These are phyloP conservation scores for Pleurotus tuoliensis DNA, from an alignment of 768 basidiomycete species.

Conservation along the genomic window DNA sequence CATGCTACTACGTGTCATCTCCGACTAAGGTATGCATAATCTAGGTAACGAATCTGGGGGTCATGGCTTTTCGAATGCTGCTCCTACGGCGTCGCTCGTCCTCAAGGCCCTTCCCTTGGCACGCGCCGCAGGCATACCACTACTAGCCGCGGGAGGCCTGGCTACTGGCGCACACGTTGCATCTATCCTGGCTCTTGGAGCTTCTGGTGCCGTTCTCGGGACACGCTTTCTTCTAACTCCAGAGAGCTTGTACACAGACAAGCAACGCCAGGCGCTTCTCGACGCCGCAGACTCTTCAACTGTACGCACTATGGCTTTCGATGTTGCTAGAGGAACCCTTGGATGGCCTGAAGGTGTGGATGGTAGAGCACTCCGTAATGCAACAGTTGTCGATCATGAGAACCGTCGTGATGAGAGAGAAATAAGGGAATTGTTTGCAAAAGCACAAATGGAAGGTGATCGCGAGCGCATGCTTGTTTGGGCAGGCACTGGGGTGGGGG, in stretches of 20 bases:
- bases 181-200: slow-evolving; percentile 61
- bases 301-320: slow-evolving; percentile 61
- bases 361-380: slow-evolving; percentile 57
- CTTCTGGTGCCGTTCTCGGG: slow-evolving; percentile 64
- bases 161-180: slow-evolving; percentile 62
- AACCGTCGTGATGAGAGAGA: slow-evolving; percentile 38
- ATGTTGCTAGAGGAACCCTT: slow-evolving; percentile 49
- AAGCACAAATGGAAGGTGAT: slow-evolving; percentile 43
- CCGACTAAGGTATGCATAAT: slow-evolving; percentile 4
- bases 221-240: slow-evolving; percentile 71
- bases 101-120: slow-evolving; percentile 47
- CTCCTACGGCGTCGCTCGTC: slow-evolving; percentile 59
- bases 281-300: slow-evolving; percentile 41
- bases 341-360: slow-evolving; percentile 62
- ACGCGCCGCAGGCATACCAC: slow-evolving; percentile 38
- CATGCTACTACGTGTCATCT: background rate
- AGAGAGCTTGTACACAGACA: slow-evolving; percentile 56
- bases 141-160: slow-evolving; percentile 77
- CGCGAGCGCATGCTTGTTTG: slow-evolving; percentile 54
- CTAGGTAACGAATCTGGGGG: slow-evolving; percentile 79
- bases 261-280: slow-evolving; percentile 51
- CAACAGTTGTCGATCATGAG: slow-evolving; percentile 55
- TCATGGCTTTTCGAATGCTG: slow-evolving; percentile 57
- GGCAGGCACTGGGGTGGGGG: slow-evolving; percentile 64
- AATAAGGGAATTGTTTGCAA: slow-evolving; percentile 40